phyloP scores from a whole-genome alignment of 2,329 filamentous ascomycete species.

The Fusarium tricinctum region DNA sequence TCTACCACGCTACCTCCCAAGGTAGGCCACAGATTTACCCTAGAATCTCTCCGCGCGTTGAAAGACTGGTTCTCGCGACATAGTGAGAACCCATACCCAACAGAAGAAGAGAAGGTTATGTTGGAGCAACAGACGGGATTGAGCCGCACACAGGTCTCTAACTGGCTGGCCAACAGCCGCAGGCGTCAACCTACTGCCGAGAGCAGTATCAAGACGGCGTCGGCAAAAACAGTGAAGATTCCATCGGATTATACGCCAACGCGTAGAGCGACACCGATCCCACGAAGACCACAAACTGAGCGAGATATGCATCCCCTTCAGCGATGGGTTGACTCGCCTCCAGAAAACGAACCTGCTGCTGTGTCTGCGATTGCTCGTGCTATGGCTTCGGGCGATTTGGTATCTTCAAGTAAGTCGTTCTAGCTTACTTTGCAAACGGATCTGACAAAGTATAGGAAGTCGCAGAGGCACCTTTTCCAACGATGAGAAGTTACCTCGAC shows the following conservation, averaged over 20 bases:
- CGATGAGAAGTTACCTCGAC: conserved; percentile 20
- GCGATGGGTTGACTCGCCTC: conserved; percentile 53
- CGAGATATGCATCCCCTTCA: conserved; percentile 48
- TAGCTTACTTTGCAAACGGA: conserved; percentile 58
- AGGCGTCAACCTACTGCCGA: conserved; percentile 76
- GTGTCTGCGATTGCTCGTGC: conserved; percentile 52
- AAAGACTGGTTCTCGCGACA: conserved; percentile 85
- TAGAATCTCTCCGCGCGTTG: conserved; percentile 61
- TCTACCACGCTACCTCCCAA: conserved; percentile 21
- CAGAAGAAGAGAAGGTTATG: conserved; percentile 82
- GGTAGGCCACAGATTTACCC: conserved; percentile 33
- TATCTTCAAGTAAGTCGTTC: conserved; percentile 12
- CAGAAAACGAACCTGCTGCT: conserved; percentile 53
- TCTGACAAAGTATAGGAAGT: conserved; percentile 49
- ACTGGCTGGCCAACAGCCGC: conserved; percentile 89
- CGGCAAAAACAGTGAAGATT: not conserved
- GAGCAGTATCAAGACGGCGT: conserved; percentile 26
- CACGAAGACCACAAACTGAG: conserved; percentile 52
- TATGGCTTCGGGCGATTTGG: conserved; percentile 37
- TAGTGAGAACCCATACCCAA: conserved; percentile 83
- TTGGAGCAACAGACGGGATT: conserved; percentile 81
- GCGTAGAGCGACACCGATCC: conserved; percentile 63
- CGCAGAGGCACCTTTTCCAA: conserved; percentile 30
- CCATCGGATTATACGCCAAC: conserved; percentile 56
- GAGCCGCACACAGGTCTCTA: conserved; percentile 82